These are phyloP conservation scores for Trichophaea hybrida DNA, from an alignment of 2,329 filamentous ascomycete genomes.

Conservation along the genomic window DNA sequence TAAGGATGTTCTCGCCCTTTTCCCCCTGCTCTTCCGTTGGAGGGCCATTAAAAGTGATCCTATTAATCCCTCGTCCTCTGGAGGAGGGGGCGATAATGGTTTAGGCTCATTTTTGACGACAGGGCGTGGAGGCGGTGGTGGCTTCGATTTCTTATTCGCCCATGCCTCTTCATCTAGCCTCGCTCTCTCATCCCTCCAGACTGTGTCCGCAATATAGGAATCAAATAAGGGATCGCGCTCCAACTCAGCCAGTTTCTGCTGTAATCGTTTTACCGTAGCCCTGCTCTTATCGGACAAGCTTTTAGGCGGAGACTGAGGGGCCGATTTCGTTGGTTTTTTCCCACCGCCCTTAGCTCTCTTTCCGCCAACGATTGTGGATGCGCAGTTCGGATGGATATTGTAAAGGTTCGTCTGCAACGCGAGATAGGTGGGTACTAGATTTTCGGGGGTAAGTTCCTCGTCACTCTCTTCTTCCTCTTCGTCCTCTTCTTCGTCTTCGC, in stretches of 20 bases:
- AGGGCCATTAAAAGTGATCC: slow-evolving; percentile 39
- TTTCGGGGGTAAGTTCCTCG: slow-evolving; percentile 53
- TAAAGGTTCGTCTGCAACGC: slow-evolving; percentile 57
- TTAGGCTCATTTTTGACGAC: slow-evolving; percentile 19
- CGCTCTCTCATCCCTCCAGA: slow-evolving; percentile 33
- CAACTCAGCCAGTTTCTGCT: slow-evolving; percentile 19
- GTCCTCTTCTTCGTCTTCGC: not conserved
- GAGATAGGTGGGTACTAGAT: slow-evolving; percentile 61
- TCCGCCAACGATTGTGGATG: slow-evolving; percentile 11
- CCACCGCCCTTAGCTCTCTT: slow-evolving; percentile 33
- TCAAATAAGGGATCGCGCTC: slow-evolving; percentile 38
- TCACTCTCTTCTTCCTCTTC: slow-evolving; percentile 26
- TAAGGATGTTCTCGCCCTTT: slow-evolving; percentile 43
- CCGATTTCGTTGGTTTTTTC: slow-evolving; percentile 27
- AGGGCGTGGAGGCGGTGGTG: not conserved
- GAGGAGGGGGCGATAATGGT: not conserved
- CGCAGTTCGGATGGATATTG: slow-evolving; percentile 40
- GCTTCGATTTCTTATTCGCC: slow-evolving; percentile 25
- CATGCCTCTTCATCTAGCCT: slow-evolving; percentile 15
- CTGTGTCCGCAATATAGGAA: slow-evolving; percentile 34
- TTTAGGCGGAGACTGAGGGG: slow-evolving; percentile 22
- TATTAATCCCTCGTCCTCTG: slow-evolving; percentile 32
- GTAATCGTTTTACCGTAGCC: slow-evolving; percentile 19
- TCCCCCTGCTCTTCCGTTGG: slow-evolving; percentile 32
- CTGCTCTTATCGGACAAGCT: slow-evolving; percentile 8